Percentiles rank a stretch among this genome's conserved stretches.
Conservation (phyloP, 768 basidiomycete genomes). For the Tylopilus subfusipes region DNA sequence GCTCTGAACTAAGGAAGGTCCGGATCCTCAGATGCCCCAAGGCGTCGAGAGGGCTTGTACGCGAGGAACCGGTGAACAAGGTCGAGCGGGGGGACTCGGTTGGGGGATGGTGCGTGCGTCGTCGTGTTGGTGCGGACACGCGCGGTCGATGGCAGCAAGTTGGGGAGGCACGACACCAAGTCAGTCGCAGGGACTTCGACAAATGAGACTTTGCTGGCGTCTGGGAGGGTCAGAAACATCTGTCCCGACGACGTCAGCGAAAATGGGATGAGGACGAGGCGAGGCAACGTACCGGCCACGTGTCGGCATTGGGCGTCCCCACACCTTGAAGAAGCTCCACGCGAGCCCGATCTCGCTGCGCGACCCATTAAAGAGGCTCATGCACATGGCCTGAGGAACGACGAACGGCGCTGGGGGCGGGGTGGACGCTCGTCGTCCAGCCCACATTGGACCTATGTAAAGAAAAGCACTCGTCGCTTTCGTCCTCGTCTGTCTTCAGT, state of each 20-base stretch:
- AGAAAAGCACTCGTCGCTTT: slow-evolving; percentile 34
- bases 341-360: slow-evolving; percentile 81
- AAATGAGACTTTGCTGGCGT: slow-evolving; percentile 63
- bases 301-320: slow-evolving; percentile 71
- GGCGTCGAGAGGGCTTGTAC: slow-evolving; percentile 53
- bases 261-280: background rate
- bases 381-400: slow-evolving; percentile 31
- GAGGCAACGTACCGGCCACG: slow-evolving; percentile 73
- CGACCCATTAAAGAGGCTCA: slow-evolving; percentile 67
- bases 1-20: slow-evolving; percentile 55
- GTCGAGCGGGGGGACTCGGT: slow-evolving; percentile 37
- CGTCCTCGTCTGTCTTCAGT: slow-evolving; percentile 34
- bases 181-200: slow-evolving; percentile 46
- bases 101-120: background rate
- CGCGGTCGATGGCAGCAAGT: slow-evolving; percentile 45
- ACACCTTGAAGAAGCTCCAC: slow-evolving; percentile 84
- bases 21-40: slow-evolving; percentile 49
- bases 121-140: background rate
- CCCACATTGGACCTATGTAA: slow-evolving; percentile 22
- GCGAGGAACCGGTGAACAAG: slow-evolving; percentile 57
- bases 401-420: slow-evolving; percentile 36
- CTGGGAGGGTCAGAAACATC: slow-evolving; percentile 60
- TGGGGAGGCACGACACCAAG: slow-evolving; percentile 55
- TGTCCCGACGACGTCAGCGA: slow-evolving; percentile 29
- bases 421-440: slow-evolving; percentile 34